A percentile compares a stretch with the other conserved stretches of the same genome.
Conservation (phyloP, 1,284 basidiomycete species). For the Takashimella tepidaria region DNA sequence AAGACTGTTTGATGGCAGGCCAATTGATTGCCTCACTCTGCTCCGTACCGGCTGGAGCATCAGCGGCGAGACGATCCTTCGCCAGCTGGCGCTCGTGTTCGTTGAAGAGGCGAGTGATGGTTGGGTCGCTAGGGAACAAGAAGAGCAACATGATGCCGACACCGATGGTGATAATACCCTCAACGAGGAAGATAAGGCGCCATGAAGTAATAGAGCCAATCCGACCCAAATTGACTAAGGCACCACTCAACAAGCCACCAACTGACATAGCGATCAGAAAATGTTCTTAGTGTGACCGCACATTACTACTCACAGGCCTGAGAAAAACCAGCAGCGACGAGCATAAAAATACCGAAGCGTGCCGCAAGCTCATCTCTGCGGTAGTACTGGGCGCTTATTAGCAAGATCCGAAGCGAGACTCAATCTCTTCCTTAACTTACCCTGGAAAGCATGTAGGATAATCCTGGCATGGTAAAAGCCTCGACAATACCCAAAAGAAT, state of each 20-base stretch:
- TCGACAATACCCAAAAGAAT: constrained; percentile 36
- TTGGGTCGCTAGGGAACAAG: constrained; percentile 25
- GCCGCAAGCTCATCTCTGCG: constrained; percentile 20
- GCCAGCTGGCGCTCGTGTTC: constrained; percentile 24
- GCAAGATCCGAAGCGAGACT: background rate
- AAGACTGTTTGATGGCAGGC: constrained; percentile 15
- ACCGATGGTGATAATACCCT: constrained; percentile 36
- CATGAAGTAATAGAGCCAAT: constrained; percentile 16
- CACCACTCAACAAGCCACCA: constrained; percentile 8
- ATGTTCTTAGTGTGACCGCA: background rate
- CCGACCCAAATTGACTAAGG: constrained; percentile 4
- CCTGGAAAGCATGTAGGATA: constrained; percentile 30
- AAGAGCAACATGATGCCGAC: constrained; percentile 21
- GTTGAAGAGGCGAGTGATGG: constrained; percentile 22
- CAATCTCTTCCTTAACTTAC: too few relatives aligned
- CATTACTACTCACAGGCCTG: constrained; percentile 8
- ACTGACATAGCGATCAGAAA: background rate
- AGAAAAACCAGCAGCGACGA: constrained; percentile 11
- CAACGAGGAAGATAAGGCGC: constrained; percentile 26
- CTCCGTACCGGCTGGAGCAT: constrained; percentile 23
- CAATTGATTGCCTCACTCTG: constrained; percentile 17
- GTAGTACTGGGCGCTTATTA: constrained; percentile 15
- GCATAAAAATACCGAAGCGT: constrained; percentile 23
- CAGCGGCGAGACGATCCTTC: constrained; percentile 21
- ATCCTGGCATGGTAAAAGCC: constrained; percentile 31